These are phyloP conservation scores for Penicillium sp. DNA, from an alignment of 2,329 filamentous ascomycete species.

Conservation along the genomic window DNA sequence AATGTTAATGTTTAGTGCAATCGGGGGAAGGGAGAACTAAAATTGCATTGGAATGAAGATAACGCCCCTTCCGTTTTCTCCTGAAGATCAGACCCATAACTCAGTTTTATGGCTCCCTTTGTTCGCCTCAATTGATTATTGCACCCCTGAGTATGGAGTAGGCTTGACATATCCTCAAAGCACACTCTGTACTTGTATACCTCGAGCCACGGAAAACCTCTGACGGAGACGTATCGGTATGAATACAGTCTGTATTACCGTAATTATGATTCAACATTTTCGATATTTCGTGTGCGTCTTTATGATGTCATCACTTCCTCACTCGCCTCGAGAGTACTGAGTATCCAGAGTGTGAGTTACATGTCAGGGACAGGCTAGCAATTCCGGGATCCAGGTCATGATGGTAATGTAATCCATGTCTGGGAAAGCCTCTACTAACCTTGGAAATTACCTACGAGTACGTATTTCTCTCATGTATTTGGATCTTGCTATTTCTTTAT, in stretches of 20 bases:
- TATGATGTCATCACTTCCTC: slow-evolving; percentile 25
- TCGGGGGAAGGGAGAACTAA: slow-evolving; percentile 1
- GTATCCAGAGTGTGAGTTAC: no score
- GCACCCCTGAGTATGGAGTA: background rate
- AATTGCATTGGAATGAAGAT: slow-evolving; percentile 18
- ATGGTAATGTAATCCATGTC: no score
- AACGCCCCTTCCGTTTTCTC: slow-evolving; percentile 24
- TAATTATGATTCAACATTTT: background rate
- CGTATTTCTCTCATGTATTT: background rate
- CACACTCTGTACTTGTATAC: background rate
- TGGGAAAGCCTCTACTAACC: no score
- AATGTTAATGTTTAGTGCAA: background rate
- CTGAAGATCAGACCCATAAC: slow-evolving; percentile 28
- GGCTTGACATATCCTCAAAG: slow-evolving; percentile 3
- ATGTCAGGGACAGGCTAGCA: background rate
- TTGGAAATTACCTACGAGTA: no score
- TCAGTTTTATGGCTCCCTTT: background rate
- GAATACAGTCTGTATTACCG: background rate
- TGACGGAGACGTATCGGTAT: background rate
- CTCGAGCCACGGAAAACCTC: background rate
- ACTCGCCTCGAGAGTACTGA: background rate
- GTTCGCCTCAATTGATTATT: background rate
- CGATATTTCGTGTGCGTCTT: slow-evolving; percentile 11
- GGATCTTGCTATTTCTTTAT: background rate
- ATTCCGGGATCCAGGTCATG: background rate